Conservation (phyloP, 2,329 filamentous ascomycete species). For the Aspergillus candidus region DNA sequence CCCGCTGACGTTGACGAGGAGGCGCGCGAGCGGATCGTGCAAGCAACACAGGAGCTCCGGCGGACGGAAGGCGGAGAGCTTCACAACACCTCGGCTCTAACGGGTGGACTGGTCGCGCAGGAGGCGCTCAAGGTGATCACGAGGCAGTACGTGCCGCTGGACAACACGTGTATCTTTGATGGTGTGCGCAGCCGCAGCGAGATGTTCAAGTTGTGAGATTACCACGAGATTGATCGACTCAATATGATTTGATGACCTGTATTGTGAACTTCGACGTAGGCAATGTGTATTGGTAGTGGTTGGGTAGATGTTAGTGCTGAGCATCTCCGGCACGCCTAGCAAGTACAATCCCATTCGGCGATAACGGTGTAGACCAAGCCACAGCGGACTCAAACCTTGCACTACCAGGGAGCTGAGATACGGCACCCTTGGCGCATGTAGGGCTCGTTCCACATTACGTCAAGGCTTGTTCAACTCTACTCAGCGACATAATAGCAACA, state of each 20-base stretch:
- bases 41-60: conserved; percentile 61
- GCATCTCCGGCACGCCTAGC: no score
- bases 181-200: conserved; percentile 52
- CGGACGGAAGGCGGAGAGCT: conserved; percentile 78
- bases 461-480: no score
- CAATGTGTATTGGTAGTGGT: no score
- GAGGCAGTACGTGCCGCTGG: conserved; percentile 59
- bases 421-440: no score
- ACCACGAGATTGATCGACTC: neutral
- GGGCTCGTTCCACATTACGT: no score
- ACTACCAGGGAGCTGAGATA: no score
- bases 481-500: no score
- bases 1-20: conserved; percentile 44
- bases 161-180: conserved; percentile 60
- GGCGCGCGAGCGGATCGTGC: conserved; percentile 45
- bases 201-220: conserved; percentile 43
- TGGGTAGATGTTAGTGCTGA: no score
- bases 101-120: conserved; percentile 91
- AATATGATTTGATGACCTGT: neutral
- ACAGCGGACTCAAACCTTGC: no score
- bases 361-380: no score
- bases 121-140: conserved; percentile 81
- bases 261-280: no score
- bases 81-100: conserved; percentile 83
- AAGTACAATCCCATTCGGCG: no score